phyloP scores from a whole-genome alignment of 176 grass and related monocot species.

The Zea luxurians region DNA sequence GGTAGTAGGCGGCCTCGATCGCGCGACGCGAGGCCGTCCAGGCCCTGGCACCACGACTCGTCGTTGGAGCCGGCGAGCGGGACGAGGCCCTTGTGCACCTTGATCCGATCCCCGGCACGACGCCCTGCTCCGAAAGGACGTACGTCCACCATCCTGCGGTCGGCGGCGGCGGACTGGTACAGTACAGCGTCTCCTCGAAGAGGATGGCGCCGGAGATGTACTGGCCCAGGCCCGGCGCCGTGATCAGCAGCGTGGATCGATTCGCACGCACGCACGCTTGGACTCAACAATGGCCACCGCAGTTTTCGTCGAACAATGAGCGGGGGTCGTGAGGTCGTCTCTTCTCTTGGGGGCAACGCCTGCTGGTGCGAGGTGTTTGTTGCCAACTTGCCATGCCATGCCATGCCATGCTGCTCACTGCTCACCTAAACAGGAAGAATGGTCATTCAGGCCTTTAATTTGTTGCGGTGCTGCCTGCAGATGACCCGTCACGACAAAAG shows the following conservation, averaged over 20 bases:
- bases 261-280: too few relatives aligned
- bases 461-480: too few relatives aligned
- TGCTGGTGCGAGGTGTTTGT: too few relatives aligned
- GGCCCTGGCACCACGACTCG: conserved; percentile 94
- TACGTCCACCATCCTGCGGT: conserved; percentile 59
- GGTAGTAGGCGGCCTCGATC: conserved; percentile 56
- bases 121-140: conserved; percentile 48
- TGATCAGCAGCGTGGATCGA: conserved; percentile 51
- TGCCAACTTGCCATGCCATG: too few relatives aligned
- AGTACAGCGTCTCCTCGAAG: conserved; percentile 86
- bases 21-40: conserved; percentile 72
- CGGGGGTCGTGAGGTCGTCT: too few relatives aligned
- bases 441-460: too few relatives aligned
- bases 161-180: conserved; percentile 66
- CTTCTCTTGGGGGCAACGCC: too few relatives aligned
- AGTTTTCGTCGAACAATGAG: too few relatives aligned
- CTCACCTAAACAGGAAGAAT: too few relatives aligned
- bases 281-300: too few relatives aligned
- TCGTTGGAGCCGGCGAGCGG: conserved; percentile 71
- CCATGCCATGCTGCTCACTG: too few relatives aligned
- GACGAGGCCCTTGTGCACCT: conserved; percentile 88
- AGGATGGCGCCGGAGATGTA: conserved; percentile 80
- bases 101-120: conserved; percentile 60
- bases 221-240: conserved; percentile 44
- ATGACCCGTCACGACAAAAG: too few relatives aligned